Evolutionary conservation across 2,329 filamentous ascomycete species (phyloP), one percentile per base, ranked within the genome.

Genomic region (Nemania bipapillata): DNA sequence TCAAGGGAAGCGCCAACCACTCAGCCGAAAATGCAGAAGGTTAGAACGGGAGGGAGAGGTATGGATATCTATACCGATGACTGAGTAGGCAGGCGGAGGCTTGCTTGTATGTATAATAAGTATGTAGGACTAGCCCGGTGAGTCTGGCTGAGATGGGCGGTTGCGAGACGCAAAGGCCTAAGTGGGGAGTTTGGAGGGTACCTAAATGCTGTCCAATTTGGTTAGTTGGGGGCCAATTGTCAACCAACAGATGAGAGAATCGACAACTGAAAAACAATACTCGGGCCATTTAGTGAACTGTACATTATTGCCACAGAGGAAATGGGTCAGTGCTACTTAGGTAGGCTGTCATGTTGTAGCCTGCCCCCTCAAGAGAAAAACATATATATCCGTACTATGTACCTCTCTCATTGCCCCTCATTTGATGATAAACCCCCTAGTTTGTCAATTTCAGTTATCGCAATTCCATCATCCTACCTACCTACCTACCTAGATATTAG

Each of bases 161-260:
- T 8, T 3, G 40, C n/a, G 17, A 32, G 57, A 53, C 26, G 37
- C 56, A 61, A 42, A 64, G 30, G 52, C 60, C 60, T 30, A 64
- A 58, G 32, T 64, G 20, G 45, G 17, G 28, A 54, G 22, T 8
- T 24, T 20, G 3, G 32, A 50, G 7, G 6, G 35, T 62, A 40
- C 35, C n/a, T 42, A 11, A 20, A 15, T 5, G 37, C 30, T 32
- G 30, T 32, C 30, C 30, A 32, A 45, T 45, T n/a, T 45, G 40
- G 40, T 45, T 45, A 45, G 40, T 45, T 45, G 17, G 15, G 30
- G 30, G 30, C 30, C 30, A 32, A n/a, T 12, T 42, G 6, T 2
- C 3, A 5, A 8, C 17, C 17, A 45, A 20, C 17, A 20, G 17
- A 45, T 45, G 17, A 45, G 20, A 45, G 11, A 42, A 12, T 12